Evolutionary conservation across 768 basidiomycete species (phyloP).

Genomic region (Nidularia pulvinata): DNA sequence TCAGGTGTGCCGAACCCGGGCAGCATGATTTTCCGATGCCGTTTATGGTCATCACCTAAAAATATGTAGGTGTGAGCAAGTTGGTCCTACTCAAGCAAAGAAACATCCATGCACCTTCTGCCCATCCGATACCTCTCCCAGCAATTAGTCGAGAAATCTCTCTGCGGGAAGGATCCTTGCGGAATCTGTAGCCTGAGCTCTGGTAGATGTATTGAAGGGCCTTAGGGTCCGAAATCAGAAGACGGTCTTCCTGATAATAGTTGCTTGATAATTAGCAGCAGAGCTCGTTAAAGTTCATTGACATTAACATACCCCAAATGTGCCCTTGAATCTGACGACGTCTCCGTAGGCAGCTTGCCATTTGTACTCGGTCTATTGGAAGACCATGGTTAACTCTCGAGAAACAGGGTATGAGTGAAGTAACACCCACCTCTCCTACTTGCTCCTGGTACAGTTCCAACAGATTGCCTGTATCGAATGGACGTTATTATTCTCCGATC

Average conservation of each 20-base stretch:
- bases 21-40: conserved; percentile 43
- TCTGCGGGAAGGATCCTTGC: conserved; percentile 33
- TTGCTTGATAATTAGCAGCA: not conserved
- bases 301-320: conserved; percentile 29
- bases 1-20: conserved; percentile 48
- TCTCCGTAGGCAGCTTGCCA: conserved; percentile 46
- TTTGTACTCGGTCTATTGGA: conserved; percentile 33
- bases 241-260: conserved; percentile 36
- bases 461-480: conserved; percentile 16
- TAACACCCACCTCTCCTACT: conserved; percentile 27
- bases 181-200: conserved; percentile 39
- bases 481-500: not conserved
- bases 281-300: not conserved
- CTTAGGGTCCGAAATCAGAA: conserved; percentile 47
- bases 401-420: not conserved
- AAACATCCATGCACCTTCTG: conserved; percentile 28
- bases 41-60: conserved; percentile 39
- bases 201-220: conserved; percentile 44
- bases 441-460: conserved; percentile 25
- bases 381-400: not conserved
- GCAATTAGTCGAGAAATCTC: conserved; percentile 29
- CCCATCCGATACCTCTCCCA: conserved; percentile 35
- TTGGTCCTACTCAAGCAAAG: no score
- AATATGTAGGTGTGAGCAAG: no score
- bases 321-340: conserved; percentile 31